A percentile compares a stretch with the other conserved stretches of the same genome.
These are phyloP conservation scores for Lactarius indigo DNA, from an alignment of 768 basidiomycete genomes.

Conservation along the genomic window DNA sequence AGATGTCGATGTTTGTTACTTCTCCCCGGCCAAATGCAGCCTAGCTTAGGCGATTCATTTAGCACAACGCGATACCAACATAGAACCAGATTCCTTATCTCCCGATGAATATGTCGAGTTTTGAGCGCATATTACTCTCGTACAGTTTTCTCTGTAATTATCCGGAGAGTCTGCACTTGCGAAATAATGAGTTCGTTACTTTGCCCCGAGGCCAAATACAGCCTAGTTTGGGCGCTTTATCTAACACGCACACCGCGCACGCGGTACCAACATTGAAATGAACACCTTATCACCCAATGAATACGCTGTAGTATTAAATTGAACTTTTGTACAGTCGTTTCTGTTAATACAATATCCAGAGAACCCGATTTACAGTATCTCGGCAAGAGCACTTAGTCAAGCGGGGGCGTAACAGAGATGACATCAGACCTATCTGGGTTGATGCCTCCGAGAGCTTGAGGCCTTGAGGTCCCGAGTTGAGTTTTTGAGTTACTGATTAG, in stretches of 20 bases:
- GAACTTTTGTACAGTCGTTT: too few relatives aligned
- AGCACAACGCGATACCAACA: background rate
- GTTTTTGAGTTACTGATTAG: background rate
- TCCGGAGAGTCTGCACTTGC: background rate
- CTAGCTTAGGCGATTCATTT: background rate
- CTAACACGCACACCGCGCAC: background rate
- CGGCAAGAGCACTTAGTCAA: background rate
- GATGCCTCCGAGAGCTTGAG: too few relatives aligned
- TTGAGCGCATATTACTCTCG: background rate
- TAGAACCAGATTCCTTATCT: background rate
- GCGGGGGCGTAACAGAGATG: background rate
- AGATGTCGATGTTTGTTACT: background rate
- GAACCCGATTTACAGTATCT: background rate
- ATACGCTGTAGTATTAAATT: too few relatives aligned
- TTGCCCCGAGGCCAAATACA: background rate
- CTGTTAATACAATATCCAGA: too few relatives aligned
- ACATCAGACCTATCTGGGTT: background rate
- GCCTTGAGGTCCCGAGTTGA: background rate
- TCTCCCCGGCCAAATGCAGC: background rate
- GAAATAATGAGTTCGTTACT: background rate
- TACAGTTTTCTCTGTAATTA: background rate
- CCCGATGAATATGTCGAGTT: background rate
- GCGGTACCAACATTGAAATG: background rate
- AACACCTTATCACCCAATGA: too few relatives aligned
- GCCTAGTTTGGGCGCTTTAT: background rate